These are phyloP conservation scores for Herpetomonas muscarum DNA, from an alignment of 208 protist genomes.

Conservation along the genomic window DNA sequence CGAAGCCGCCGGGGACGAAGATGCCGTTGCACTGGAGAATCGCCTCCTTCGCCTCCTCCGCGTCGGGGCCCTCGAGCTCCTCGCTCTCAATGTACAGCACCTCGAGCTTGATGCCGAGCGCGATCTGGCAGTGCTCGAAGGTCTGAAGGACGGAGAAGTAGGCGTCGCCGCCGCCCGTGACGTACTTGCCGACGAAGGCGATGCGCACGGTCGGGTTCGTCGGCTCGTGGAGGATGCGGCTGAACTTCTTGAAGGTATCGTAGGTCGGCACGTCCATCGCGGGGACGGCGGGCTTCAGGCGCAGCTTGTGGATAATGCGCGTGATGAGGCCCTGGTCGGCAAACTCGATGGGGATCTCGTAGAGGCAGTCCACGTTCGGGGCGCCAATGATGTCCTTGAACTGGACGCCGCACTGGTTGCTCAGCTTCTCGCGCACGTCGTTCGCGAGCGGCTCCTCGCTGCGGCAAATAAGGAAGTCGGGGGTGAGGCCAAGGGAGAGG, in stretches of 20 bases:
- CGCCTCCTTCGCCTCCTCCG: constrained; percentile 57
- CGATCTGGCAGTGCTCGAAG: constrained; percentile 95
- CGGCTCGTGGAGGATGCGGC: constrained; percentile 67
- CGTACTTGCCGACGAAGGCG: constrained; percentile 99
- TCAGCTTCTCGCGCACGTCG: constrained; percentile 92
- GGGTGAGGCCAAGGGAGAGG: constrained; percentile 95
- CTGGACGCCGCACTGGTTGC: constrained; percentile 97
- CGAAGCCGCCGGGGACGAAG: constrained; percentile 99
- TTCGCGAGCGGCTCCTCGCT: constrained; percentile 81
- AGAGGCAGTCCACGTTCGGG: constrained; percentile 96
- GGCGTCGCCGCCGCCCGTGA: constrained; percentile 91
- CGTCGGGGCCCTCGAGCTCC: constrained; percentile 65
- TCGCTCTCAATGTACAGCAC: constrained; percentile 94
- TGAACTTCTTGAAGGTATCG: constrained; percentile 72
- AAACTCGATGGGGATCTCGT: constrained; percentile 93
- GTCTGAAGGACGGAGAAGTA: constrained; percentile 98
- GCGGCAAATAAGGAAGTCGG: constrained; percentile 98
- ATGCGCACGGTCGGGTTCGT: constrained; percentile 87
- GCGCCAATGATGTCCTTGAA: constrained; percentile 92
- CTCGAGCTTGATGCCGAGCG: constrained; percentile 88
- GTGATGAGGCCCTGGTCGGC: constrained; percentile 84
- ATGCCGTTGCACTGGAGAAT: constrained; percentile 93
- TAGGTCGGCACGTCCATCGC: constrained; percentile 67
- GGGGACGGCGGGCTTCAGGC: constrained; percentile 31
- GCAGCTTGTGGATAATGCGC: constrained; percentile 76